Base-by-base conservation (phyloP, 2,329 filamentous ascomycete genomes). In the Sphaerostilbella broomeana region DNA sequence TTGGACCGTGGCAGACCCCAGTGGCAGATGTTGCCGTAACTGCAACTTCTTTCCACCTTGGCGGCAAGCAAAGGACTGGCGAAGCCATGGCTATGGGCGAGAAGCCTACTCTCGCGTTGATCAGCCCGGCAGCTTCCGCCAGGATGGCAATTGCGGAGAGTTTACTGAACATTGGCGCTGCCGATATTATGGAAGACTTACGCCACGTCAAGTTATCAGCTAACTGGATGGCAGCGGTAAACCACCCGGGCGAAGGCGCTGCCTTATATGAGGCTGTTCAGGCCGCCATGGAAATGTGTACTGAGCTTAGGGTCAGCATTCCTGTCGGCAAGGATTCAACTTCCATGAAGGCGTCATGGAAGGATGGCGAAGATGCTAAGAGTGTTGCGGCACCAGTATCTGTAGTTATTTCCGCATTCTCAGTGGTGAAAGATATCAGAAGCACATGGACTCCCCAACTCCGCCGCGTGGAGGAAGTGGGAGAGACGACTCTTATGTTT, bases 1-100 rank as follows among this genome's bases (percentile, higher is more conserved):
- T 95, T 38, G 92, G 92, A 2, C 87, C 86, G 35, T 97, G 90
- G 90, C 92, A 97, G 60, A 85, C 82, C 10, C 92, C 92, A 3
- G 88, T 97, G 11, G 82, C 92, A 4, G 89, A 98, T 60, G 89
- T 94, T 33, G 90, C 88, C 3, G 90, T 97, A 17, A 97, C 90
- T 16, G 80, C 86, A 1, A 90, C 86, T 1, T 84, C 86, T 3
- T 79, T 95, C 51, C 75, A 79, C 32, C 55, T 75, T 6, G 71
- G 70, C 12, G 67, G 73, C 12, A 85, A 82, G 44, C 73, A 84
- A 33, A 81, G 75, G 54, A 85, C 81, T 19, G 92, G 92, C 50
- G 92, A 97, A 62, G 89, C 89, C n/a, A 95, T 97, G 86, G 83
- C 88, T 2, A 94, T 95, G 84, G 92, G 92, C 22, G 90, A 95